These are phyloP conservation scores for Trametes polyzona DNA, from an alignment of 1,284 basidiomycete species.

Conservation along the genomic window DNA sequence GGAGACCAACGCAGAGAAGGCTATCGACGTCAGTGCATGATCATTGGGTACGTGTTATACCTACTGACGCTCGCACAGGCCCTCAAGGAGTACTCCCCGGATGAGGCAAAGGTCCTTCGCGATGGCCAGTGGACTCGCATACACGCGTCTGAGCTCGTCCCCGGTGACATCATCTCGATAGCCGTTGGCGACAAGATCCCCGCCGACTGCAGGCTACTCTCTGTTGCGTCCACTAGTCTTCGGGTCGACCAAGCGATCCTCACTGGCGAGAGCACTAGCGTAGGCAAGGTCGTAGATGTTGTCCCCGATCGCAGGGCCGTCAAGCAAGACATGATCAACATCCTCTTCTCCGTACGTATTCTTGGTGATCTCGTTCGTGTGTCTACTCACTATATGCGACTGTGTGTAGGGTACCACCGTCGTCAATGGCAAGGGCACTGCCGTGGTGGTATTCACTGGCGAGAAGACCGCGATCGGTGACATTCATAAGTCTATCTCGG, in stretches of 20 bases:
- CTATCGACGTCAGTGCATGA: slow-evolving; percentile 82
- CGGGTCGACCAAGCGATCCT: slow-evolving; percentile 93
- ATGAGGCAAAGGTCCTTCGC: slow-evolving; percentile 91
- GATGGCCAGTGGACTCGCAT: slow-evolving; percentile 73
- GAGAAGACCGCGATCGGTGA: slow-evolving; percentile 89
- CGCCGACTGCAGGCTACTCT: slow-evolving; percentile 88
- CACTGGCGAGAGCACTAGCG: slow-evolving; percentile 90
- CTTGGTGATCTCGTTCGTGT: background rate
- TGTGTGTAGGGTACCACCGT: slow-evolving; percentile 83
- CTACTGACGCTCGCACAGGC: slow-evolving; percentile 56
- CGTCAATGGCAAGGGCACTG: slow-evolving; percentile 86
- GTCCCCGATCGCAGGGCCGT: slow-evolving; percentile 80
- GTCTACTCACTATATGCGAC: background rate
- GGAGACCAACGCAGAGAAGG: slow-evolving; percentile 92
- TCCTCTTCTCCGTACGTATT: slow-evolving; percentile 81
- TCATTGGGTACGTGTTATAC: slow-evolving; percentile 5
- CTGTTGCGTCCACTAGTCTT: slow-evolving; percentile 91
- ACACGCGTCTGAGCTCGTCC: slow-evolving; percentile 87
- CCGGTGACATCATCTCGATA: slow-evolving; percentile 89
- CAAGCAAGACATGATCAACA: slow-evolving; percentile 96
- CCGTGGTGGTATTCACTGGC: slow-evolving; percentile 87
- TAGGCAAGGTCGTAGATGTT: slow-evolving; percentile 74
- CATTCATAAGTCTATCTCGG: slow-evolving; percentile 92
- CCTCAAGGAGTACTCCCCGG: slow-evolving; percentile 92
- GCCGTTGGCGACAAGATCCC: slow-evolving; percentile 94